Evolutionary conservation across 2,329 filamentous ascomycete species (phyloP), one percentile per base, ranked within the genome.

Genomic region (Acephala macrosclerotiorum): DNA sequence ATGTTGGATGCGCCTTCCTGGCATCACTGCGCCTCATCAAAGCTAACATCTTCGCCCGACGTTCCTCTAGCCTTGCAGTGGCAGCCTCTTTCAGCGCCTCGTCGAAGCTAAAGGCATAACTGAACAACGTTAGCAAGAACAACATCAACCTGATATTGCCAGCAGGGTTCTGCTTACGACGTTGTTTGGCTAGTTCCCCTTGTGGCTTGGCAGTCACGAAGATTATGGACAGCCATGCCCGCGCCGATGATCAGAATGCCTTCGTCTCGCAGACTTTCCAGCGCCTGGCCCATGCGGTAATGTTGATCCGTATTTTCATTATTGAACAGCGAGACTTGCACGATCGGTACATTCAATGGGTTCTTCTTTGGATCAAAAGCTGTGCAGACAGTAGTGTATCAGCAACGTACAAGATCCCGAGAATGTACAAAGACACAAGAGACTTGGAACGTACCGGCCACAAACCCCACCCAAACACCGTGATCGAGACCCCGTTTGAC

Each of bases 201-300:
- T 16, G 79, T 76, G 67, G 79, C 78, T 25, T 79, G 79, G 70
- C 80, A 79, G 71, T 91, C 88, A 1, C 84, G 81, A 49, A 91
- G 80, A 72, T 91, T 91, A 72, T 91, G 89, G 20, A 91, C 91
- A 0, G 90, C 89, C 89, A 93, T 92, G n/a, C 91, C 91, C 0
- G 89, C 89, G 26, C 85, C 85, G 60, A 93, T 87, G 67, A 93
- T 87, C 60, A 90, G 81, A 62, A 92, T 83, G 26, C 87, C 87
- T 66, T 92, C 85, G 16, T 91, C 87, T 22, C 91, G 85, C 1
- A 93, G 82, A 29, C 82, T 77, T 22, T 86, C 79, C 2, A 94
- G 80, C 2, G 90, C 90, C 64, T 86, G 82, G 1, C 91, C 91
- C 1, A 93, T 83, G 3, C 80, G 80, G 76, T 90, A 90, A 75